Conservation (phyloP, 1,139 yeast genomes). For the Groenewaldozyma sp. region DNA sequence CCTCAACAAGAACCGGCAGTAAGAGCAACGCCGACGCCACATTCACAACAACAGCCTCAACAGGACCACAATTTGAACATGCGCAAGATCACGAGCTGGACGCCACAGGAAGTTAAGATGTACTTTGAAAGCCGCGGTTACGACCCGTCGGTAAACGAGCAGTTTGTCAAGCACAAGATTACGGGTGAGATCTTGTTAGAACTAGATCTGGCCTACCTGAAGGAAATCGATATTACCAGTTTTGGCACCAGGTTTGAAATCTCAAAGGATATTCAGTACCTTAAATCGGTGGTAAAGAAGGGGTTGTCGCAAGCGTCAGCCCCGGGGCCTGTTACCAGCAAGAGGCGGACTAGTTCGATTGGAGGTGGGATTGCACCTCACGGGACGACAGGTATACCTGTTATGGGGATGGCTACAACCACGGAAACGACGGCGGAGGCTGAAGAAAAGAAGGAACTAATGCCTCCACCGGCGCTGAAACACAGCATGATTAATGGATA, state of each 20-base stretch:
- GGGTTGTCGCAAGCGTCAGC: background rate
- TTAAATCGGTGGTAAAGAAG: slow-evolving; percentile 25
- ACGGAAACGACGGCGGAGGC: background rate
- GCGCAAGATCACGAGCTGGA: slow-evolving; percentile 44
- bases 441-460: slow-evolving; percentile 1
- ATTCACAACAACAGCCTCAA: slow-evolving; percentile 4
- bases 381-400: too few relatives aligned
- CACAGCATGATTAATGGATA: background rate
- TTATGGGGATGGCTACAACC: slow-evolving; percentile 1
- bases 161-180: slow-evolving; percentile 80
- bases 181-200: slow-evolving; percentile 80
- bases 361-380: slow-evolving; percentile 8
- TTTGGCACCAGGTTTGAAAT: slow-evolving; percentile 95
- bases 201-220: slow-evolving; percentile 73
- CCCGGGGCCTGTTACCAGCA: slow-evolving; percentile 5
- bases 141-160: slow-evolving; percentile 60
- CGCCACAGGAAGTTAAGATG: slow-evolving; percentile 73
- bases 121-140: slow-evolving; percentile 70
- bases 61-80: slow-evolving; percentile 5
- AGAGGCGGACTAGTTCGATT: slow-evolving; percentile 3
- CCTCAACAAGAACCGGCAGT: too few relatives aligned
- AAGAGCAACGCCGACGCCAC: slow-evolving; percentile 3
- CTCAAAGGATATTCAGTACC: slow-evolving; percentile 74
- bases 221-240: slow-evolving; percentile 83
- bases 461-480: slow-evolving; percentile 6